phyloP scores from a whole-genome alignment of 257 asterid species.

The Thymus mandschuricus region DNA sequence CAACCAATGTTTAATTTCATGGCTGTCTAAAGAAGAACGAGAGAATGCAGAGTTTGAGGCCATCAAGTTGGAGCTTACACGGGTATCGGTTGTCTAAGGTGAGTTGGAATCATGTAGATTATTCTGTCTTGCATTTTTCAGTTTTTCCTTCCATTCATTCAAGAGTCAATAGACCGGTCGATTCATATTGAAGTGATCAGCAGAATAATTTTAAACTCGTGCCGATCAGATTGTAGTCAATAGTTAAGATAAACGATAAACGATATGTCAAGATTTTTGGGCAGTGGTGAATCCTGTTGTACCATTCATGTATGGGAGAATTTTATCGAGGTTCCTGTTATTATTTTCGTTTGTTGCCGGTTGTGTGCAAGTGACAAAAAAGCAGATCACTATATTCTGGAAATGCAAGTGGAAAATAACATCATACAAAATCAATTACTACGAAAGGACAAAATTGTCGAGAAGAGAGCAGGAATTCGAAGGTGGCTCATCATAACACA shows the following conservation, averaged over 20 bases:
- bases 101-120: conserved; percentile 34
- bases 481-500: conserved; percentile 12
- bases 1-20: conserved; percentile 53
- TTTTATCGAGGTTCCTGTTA: background rate
- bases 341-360: background rate
- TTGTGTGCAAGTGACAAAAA: background rate
- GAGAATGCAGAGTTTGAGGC: conserved; percentile 57
- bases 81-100: conserved; percentile 19
- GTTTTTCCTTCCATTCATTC: conserved; percentile 25
- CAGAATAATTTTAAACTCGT: background rate
- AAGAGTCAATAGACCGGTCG: conserved; percentile 18
- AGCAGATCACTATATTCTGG: conserved; percentile 6
- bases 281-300: background rate
- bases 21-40: conserved; percentile 78
- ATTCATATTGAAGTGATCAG: background rate
- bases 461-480: conserved; percentile 23
- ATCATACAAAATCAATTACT: conserved; percentile 19
- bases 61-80: conserved; percentile 55
- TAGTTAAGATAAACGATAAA: background rate
- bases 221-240: conserved; percentile 7
- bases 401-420: background rate
- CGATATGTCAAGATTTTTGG: background rate
- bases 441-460: conserved; percentile 31
- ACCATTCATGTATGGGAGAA: background rate
- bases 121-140: conserved; percentile 18